Base-by-base conservation (phyloP, 2,329 filamentous ascomycete genomes). In the Exophiala oligosperma region DNA sequence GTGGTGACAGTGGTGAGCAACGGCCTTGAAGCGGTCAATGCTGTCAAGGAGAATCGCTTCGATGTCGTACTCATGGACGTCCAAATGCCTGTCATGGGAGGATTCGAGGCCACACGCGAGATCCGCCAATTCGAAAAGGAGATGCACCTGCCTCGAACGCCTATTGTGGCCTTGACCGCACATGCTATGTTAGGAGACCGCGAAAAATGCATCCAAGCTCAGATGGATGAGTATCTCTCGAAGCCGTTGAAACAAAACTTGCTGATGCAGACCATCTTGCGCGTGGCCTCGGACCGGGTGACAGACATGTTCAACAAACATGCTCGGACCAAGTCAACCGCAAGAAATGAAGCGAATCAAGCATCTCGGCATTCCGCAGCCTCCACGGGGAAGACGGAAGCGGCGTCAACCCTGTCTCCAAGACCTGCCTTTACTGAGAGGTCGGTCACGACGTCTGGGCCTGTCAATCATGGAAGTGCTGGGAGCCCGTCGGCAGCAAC, bases 71-170 rank as follows among this genome's bases (percentile, higher is more conserved):
- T 99, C 49, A 99, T 99, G 94, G 94, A 99, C 71, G 94, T 99
- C 17, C 94, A 97, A 73, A 99, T 99, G 94, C 94, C 94, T n/a
- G 90, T 97, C 69, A 97, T 97, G 92, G 94, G 94, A 71, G 94
- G 94, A 46, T 97, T 99, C 71, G 94, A 99, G 76, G 92, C 94
- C 12, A 99, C 94, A 3, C 90, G 87, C 66, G 96, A 96, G 79
- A 99, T 99, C 66, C 86, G 94, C 69, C 92, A 97, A 73, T 97
- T 93, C 73, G 94, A 99, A 74, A 86, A 88, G 60, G 89, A 87
- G 64, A 84, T 91, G 66, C 88, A 87, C 55, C 83, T 91, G 35
- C 86, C 90, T 57, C 85, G 93, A 52, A 96, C 93, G 9, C 94
- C 94, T 12, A 97, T 99, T 70, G 96, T 99, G 68, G 94, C 94